These are phyloP conservation scores for Ophiocordyceps camponoti-leonardi DNA, from an alignment of 2,329 filamentous ascomycete genomes.

Conservation along the genomic window DNA sequence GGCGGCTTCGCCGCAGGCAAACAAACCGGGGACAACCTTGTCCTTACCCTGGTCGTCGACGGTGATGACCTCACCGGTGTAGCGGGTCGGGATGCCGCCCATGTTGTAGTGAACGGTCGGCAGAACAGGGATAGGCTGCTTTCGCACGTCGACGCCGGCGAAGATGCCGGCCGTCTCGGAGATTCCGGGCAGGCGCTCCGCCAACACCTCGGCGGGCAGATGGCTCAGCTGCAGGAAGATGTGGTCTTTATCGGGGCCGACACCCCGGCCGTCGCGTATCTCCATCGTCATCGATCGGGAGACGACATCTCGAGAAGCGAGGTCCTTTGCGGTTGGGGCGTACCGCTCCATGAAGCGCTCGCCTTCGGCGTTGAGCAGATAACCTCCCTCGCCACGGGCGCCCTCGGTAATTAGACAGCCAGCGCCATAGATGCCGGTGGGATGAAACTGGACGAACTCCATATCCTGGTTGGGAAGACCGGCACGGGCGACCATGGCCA, in stretches of 20 bases:
- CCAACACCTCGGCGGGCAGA: conserved; percentile 76
- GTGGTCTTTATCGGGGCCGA: conserved; percentile 93
- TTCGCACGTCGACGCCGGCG: conserved; percentile 88
- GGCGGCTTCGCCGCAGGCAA: conserved; percentile 91
- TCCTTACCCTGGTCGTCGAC: conserved; percentile 76
- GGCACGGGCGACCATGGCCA: conserved; percentile 97
- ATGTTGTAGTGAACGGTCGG: conserved; percentile 99
- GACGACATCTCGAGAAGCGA: conserved; percentile 89
- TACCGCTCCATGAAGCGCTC: conserved; percentile 99
- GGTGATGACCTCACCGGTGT: conserved; percentile 90
- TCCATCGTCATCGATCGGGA: conserved; percentile 97
- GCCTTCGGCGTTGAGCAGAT: conserved; percentile 92
- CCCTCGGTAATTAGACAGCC: conserved; percentile 97
- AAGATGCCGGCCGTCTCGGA: conserved; percentile 97
- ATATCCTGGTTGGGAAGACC: conserved; percentile 98
- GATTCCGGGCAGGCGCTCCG: conserved; percentile 94
- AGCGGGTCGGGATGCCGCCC: conserved; percentile 96
- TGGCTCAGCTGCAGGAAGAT: conserved; percentile 97
- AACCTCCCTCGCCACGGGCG: conserved; percentile 94
- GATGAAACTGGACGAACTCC: conserved; percentile 99
- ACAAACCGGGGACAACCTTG: conserved; percentile 85
- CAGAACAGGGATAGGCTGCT: conserved; percentile 91
- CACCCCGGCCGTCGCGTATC: conserved; percentile 93
- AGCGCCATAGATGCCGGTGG: conserved; percentile 96
- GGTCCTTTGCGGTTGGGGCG: conserved; percentile 92